These are phyloP conservation scores for Parathielavia appendiculata DNA, from an alignment of 495 filamentous ascomycete species.

Conservation along the genomic window DNA sequence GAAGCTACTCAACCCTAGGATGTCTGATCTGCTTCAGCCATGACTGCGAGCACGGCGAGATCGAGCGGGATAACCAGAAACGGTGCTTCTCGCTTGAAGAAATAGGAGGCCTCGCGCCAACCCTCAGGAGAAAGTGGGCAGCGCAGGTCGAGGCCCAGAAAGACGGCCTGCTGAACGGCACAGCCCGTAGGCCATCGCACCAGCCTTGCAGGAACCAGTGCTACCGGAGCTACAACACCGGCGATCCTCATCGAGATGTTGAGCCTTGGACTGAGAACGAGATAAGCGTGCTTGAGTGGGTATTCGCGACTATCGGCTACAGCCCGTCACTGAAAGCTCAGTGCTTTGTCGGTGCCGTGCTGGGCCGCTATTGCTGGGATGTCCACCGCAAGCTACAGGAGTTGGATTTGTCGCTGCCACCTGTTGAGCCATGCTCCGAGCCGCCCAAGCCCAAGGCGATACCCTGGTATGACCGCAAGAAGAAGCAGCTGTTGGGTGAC, in stretches of 20 bases:
- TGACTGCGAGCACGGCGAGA: constrained; percentile 48
- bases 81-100: constrained; percentile 40
- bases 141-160: constrained; percentile 25
- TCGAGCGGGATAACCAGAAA: constrained; percentile 42
- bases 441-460: constrained; percentile 34
- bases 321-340: constrained; percentile 33
- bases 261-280: constrained; percentile 40
- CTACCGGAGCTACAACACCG: constrained; percentile 33
- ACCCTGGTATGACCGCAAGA: constrained; percentile 45
- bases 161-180: constrained; percentile 9
- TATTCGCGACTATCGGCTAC: constrained; percentile 36
- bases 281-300: constrained; percentile 33
- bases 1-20: constrained; percentile 42
- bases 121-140: constrained; percentile 25
- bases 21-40: constrained; percentile 46
- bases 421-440: constrained; percentile 20
- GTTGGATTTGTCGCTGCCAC: constrained; percentile 30
- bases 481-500: constrained; percentile 43
- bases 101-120: constrained; percentile 22
- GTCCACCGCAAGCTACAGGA: constrained; percentile 44
- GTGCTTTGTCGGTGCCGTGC: constrained; percentile 39
- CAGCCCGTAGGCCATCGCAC: constrained; percentile 9
- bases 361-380: constrained; percentile 48
- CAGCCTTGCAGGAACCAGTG: constrained; percentile 41
- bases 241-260: constrained; percentile 19